Evolutionary conservation across 2,329 filamentous ascomycete species (phyloP), one percentile per base, ranked within the genome.

Genomic region (Colletotrichum endophyticum): DNA sequence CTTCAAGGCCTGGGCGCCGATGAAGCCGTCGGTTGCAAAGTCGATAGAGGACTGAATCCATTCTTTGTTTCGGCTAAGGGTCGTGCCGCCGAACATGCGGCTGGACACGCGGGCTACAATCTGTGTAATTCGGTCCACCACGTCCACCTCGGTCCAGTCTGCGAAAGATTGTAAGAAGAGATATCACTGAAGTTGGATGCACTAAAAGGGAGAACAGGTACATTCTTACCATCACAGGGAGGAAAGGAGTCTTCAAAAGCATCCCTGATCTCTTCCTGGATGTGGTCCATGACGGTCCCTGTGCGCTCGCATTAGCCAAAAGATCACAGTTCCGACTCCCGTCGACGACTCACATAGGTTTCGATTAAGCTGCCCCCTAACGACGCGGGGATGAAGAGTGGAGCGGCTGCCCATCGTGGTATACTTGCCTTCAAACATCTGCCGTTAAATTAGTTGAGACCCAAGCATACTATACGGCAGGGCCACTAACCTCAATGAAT

Each of bases 341-440:
- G 8, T 28, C 9, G 61, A 7, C 34, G 13, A n/a, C 39, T 25
- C 6, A 53, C 64, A 25, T 6, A 66, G 28, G 32, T 66, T 64
- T 12, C 79, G 79, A 63, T 82, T 82, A 5, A 83, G 28, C 34
- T 81, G 77, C 11, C 59, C 75, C 34, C 78, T 80, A 39, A 80
- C 78, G 2, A 81, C 80, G 3, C 81, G 75, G 12, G 81, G 80
- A 53, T 83, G 82, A 25, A 83, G 74, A 0, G 79, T 81, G 8
- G 78, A 80, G 11, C 81, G 78, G 44, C 79, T 82, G 13, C 82
- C 81, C 75, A 83, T 80, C 1, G 81, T 81, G 1, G 81, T 83
- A 70, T 83, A 82, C 70, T 80, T 80, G 19, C 81, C 81, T 69
- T 82, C 82, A 61, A 83, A 83, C 81, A 83, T 83, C 64, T 69